Base-by-base conservation (phyloP, 2,329 filamentous ascomycete genomes). In the Xylariaceae sp. region DNA sequence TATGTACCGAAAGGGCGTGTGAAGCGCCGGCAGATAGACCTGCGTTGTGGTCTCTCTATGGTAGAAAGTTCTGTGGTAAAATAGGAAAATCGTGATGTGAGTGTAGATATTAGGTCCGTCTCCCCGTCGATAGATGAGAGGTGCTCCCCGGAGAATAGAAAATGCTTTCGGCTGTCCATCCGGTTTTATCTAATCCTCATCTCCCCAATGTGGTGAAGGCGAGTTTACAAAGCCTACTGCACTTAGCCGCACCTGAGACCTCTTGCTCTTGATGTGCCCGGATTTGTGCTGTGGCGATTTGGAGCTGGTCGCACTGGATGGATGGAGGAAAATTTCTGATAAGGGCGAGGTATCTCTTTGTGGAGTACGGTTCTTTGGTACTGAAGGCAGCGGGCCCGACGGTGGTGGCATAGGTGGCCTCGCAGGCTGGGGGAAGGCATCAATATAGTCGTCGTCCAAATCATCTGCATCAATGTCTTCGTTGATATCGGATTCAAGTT, bases 211-310 rank as follows among this genome's bases (percentile, higher is more conserved):
- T 2, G 69, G 68, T 34, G 67, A 60, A 7, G 68, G 66, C 5
- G 61, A 62, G 22, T 60, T 59, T 7, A 63, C 56, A 18, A 59
- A 57, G 16, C 72, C 72, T 14, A 75, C 71, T 1, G 73, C 73
- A 47, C 72, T 74, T 41, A 75, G 60, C 5, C 75, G 70, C 11
- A 72, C 74, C 45, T 69, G 68, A 60, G 71, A 75, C 62, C 73
- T 64, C 60, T 67, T 66, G 50, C 54, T 59, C 40, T 51, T 54
- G n/a, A 51, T 6, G 28, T 58, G 49, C 4, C 42, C 28, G 13
- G 17, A 3, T 42, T 43, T 49, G 19, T 16, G 48, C 22, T 55
- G 44, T 1, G 51, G 50, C 11, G 44, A 19, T 6, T 31, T 48
- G 19, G 54, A 48, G 33, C 57, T 60, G 9, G 53, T 52, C 22